Evolutionary conservation across 2,329 filamentous ascomycete genomes (phyloP), one percentile per base, ranked within the genome.

Genomic region (Macrophomina tecta): DNA sequence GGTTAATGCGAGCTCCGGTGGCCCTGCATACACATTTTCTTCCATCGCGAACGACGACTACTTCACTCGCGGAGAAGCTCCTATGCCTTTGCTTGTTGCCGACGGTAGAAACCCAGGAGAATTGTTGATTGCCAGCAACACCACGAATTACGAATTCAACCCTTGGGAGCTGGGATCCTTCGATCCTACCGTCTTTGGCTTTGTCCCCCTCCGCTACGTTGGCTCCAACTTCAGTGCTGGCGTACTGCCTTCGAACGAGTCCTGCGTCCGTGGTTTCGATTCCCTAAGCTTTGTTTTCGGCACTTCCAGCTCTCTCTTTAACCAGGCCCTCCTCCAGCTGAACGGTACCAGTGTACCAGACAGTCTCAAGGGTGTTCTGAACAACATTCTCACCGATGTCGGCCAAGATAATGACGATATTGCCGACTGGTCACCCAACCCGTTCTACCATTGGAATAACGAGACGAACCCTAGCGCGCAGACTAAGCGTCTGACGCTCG

Each of bases 261-360:
- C 80, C 34, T 97, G 94, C 74, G 85, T 96, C 16, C 83, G 85
- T 7, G 94, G 94, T 0, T 93, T 93, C 69, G 94, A 97, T 78
- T 93, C 93, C 72, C 86, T 86, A 30, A 92, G 92, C 6, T 97
- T 87, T 74, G 82, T 97, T 32, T 93, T 97, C 87, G 93, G 93
- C 61, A 97, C 93, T 0, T 93, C 90, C 28, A 92, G 90, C 1
- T 90, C 91, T 0, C 84, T 97, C 1, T 97, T 97, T 84, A 97
- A 97, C 80, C 83, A 89, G 72, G 86, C 91, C 72, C 79, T 97
- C 18, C 82, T 93, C 3, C 79, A 87, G 11, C 82, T 94, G 65
- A 85, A 92, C 9, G 77, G 78, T 28, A 78, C 80, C 1, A 75
- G 84, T 40, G 73, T 87, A 7, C 83, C 83, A 2, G 75, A 73